A percentile compares a stretch with the other conserved stretches of the same genome.
Conservation (phyloP, 192 early-diverging fungal species). For the Coemansia sp. region DNA sequence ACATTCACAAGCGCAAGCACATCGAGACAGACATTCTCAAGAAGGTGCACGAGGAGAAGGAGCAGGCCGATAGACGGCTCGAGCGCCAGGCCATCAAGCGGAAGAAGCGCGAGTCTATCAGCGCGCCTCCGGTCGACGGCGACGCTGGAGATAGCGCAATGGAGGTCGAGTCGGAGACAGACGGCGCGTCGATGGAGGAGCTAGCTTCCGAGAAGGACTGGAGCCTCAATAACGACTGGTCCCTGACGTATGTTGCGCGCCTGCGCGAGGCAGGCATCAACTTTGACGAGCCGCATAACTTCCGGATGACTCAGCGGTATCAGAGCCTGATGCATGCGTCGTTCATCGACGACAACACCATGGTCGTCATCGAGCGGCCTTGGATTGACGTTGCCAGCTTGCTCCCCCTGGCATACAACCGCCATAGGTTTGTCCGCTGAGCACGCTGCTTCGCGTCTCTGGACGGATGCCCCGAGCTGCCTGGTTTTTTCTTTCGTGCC, state of each 20-base stretch:
- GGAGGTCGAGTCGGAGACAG: conserved; percentile 12
- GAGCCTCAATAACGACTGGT: conserved; percentile 41
- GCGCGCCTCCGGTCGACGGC: not conserved
- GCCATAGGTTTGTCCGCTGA: conserved; percentile 70
- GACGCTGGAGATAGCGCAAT: not conserved
- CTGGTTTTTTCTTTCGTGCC: too few relatives aligned
- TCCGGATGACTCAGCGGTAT: conserved; percentile 74
- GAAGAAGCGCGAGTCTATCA: conserved; percentile 44
- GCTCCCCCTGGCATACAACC: conserved; percentile 78
- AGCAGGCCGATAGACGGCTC: conserved; percentile 36
- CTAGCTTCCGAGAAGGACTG: conserved; percentile 11
- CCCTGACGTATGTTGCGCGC: conserved; percentile 38
- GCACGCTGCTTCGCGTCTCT: too few relatives aligned
- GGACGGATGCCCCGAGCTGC: too few relatives aligned
- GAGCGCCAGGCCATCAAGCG: conserved; percentile 47
- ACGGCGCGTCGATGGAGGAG: conserved; percentile 4
- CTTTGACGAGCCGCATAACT: conserved; percentile 56
- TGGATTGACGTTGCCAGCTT: conserved; percentile 72
- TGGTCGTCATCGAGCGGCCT: conserved; percentile 88
- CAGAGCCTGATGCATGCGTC: conserved; percentile 78
- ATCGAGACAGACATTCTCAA: conserved; percentile 48
- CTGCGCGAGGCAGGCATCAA: conserved; percentile 52
- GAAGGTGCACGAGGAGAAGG: conserved; percentile 41
- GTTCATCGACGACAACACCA: conserved; percentile 65
- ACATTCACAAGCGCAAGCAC: conserved; percentile 60